Base-by-base conservation (phyloP, 1,284 basidiomycete species). In the Puccinia hordei region DNA sequence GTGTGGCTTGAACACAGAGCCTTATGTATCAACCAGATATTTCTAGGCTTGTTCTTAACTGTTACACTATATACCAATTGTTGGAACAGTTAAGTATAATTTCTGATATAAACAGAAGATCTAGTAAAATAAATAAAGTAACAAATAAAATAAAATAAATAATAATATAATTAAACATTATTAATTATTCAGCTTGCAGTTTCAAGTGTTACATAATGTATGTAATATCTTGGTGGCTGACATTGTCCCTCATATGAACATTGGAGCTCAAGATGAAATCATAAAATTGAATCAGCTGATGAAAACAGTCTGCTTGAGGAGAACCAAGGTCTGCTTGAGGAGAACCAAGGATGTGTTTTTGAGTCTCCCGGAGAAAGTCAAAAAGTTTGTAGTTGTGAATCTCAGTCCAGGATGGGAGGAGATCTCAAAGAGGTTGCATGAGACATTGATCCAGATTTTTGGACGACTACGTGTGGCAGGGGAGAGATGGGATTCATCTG, bases 261-360 rank as follows among this genome's bases (percentile, higher is more conserved):
- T 35, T 65, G 61, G 61, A 2, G 27, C 61, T 65, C 61, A 27
- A 65, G 3, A 65, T 27, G 61, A 27, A 65, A 65, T 65, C 30
- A 65, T n/a, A 65, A 33, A 5, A 2, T 35, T 65, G 38, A 65
- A 65, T 65, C 61, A 12, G 38, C 30, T 65, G 30, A 65, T 65
- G 61, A 9, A 65, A 8, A 30, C 61, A 12, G 30, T 65, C 38
- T 65, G 19, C 61, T 65, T 65, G 61, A 65, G 61, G 15, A 65
- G 61, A 65, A 65, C 33, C 5, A 65, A 65, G n/a, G 30, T 65
- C 38, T 65, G 19, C 61, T 65, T 65, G 61, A 65, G 61, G 15
- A 65, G 61, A 65, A 65, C 33, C 5, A 65, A 65, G 30, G 61
- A 65, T 38, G 61, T 38, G 6, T 30, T 65, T n/a, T 38, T 65